Conservation (phyloP, 75 land plant species). For the Isoetes taiwanensis region DNA sequence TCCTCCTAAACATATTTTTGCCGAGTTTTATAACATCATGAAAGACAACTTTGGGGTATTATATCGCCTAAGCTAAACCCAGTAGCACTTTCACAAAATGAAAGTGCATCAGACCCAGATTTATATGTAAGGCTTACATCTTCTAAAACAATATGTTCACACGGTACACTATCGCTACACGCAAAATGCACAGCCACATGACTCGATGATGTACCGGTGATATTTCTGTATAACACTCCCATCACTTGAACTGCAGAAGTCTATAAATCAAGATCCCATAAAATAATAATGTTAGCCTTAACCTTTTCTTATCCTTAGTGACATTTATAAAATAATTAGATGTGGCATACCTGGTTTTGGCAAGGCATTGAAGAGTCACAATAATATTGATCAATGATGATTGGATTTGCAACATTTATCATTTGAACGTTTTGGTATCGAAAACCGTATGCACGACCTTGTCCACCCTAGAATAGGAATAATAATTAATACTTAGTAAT, state of each 20-base stretch:
- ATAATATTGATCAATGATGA: constrained; percentile 11
- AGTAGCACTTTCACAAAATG: constrained; percentile 35
- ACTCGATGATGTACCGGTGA: constrained; percentile 60
- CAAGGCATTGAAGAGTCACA: constrained; percentile 36
- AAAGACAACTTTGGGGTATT: too few relatives aligned
- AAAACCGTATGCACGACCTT: not conserved
- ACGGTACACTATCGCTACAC: constrained; percentile 80
- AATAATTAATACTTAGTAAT: too few relatives aligned
- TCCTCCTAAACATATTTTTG: too few relatives aligned
- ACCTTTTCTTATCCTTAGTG: too few relatives aligned
- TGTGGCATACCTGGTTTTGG: constrained; percentile 17
- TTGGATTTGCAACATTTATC: constrained; percentile 7
- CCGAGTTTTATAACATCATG: too few relatives aligned
- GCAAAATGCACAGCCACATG: constrained; percentile 52
- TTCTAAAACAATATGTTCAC: constrained; percentile 60
- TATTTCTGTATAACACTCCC: constrained; percentile 55
- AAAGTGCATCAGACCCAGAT: not conserved
- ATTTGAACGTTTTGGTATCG: not conserved
- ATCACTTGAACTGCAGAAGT: constrained; percentile 75
- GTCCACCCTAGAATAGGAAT: constrained; percentile 4
- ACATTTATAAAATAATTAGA: too few relatives aligned
- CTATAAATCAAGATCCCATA: too few relatives aligned
- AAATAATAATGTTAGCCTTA: too few relatives aligned
- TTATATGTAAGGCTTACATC: too few relatives aligned
- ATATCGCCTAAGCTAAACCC: constrained; percentile 27